phyloP scores from a whole-genome alignment of 441 rosid species.

The Viola pubescens region DNA sequence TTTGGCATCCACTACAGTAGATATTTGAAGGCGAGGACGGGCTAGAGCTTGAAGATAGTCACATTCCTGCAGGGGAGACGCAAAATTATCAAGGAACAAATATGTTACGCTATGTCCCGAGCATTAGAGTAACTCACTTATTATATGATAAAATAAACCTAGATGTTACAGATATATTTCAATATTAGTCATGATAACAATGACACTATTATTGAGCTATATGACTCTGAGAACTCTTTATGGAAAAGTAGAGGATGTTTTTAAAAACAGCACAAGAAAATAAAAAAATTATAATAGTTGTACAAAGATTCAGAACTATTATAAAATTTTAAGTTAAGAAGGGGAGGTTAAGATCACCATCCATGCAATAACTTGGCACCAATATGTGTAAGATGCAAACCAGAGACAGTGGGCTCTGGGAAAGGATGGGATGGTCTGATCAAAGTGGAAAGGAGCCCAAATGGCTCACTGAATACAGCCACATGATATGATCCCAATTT shows the following conservation, averaged over 20 bases:
- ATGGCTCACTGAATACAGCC: too few relatives aligned
- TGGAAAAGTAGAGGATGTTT: neutral
- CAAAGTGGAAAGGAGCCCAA: too few relatives aligned
- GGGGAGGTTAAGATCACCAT: too few relatives aligned
- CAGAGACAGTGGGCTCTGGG: too few relatives aligned
- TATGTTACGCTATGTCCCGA: neutral
- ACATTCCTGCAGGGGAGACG: conserved; percentile 60
- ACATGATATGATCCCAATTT: too few relatives aligned
- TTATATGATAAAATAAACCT: neutral
- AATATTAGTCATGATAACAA: neutral
- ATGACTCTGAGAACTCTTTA: neutral
- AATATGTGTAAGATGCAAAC: too few relatives aligned
- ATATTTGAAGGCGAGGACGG: conserved; percentile 62
- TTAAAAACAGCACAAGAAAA: too few relatives aligned
- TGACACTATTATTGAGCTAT: neutral
- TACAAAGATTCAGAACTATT: too few relatives aligned
- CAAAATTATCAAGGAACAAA: conserved; percentile 7
- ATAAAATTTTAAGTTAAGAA: too few relatives aligned
- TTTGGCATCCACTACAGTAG: conserved; percentile 81
- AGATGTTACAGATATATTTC: neutral
- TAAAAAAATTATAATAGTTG: too few relatives aligned
- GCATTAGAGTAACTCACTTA: neutral
- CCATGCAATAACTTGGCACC: too few relatives aligned
- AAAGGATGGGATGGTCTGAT: too few relatives aligned
- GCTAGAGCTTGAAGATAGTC: conserved; percentile 83